phyloP scores from a whole-genome alignment of 768 basidiomycete genomes.

The Russula ochroleuca region DNA sequence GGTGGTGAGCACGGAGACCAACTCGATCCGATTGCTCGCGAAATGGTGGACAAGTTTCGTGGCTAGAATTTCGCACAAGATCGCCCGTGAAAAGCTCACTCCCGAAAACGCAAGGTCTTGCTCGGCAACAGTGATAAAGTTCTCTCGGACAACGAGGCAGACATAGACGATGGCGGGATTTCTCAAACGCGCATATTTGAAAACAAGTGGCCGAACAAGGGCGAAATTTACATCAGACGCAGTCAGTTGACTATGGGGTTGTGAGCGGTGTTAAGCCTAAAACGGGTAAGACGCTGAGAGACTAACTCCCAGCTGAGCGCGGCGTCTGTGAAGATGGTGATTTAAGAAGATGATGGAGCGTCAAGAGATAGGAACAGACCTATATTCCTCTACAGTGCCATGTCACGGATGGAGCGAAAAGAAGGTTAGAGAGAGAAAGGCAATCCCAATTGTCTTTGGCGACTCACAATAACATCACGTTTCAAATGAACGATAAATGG shows the following conservation, averaged over 20 bases:
- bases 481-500: conserved; percentile 74
- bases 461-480: conserved; percentile 61
- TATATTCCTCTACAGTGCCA: conserved; percentile 32
- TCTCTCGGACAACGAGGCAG: conserved; percentile 71
- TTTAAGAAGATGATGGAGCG: background rate
- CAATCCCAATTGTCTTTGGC: conserved; percentile 1
- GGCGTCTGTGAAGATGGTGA: conserved; percentile 41
- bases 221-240: conserved; percentile 81
- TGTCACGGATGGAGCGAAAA: conserved; percentile 1
- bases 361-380: conserved; percentile 24
- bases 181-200: conserved; percentile 71
- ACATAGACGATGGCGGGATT: conserved; percentile 74
- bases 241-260: conserved; percentile 58
- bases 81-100: conserved; percentile 67
- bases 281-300: conserved; percentile 13
- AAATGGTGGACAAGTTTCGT: conserved; percentile 79
- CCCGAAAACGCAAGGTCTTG: conserved; percentile 73
- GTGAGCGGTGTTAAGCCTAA: conserved; percentile 17
- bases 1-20: conserved; percentile 74
- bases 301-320: conserved; percentile 79
- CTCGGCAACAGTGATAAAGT: conserved; percentile 68
- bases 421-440: background rate
- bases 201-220: conserved; percentile 69
- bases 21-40: conserved; percentile 67
- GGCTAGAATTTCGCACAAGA: conserved; percentile 82